A percentile compares a stretch with the other conserved stretches of the same genome.
Evolutionary conservation across 495 filamentous ascomycete genomes (phyloP).

Genomic region (Podospora pseudopauciseta): DNA sequence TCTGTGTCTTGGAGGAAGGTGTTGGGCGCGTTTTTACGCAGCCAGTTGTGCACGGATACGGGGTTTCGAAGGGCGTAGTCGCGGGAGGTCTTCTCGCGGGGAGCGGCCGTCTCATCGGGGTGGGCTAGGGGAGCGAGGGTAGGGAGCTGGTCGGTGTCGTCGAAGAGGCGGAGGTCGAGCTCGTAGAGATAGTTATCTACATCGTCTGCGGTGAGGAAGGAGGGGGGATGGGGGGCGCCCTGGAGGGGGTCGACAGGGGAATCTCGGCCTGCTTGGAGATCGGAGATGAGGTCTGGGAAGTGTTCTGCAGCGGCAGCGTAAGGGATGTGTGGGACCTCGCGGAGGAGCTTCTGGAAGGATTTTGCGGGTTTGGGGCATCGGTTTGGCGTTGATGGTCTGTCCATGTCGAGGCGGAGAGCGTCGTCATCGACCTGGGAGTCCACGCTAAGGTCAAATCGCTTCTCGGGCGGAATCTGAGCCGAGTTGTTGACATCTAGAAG

Average conservation of each 20-base stretch:
- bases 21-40: slow-evolving; percentile 75
- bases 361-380: slow-evolving; percentile 31
- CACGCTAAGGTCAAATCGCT: slow-evolving; percentile 60
- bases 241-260: slow-evolving; percentile 36
- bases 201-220: slow-evolving; percentile 70
- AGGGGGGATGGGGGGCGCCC: slow-evolving; percentile 38
- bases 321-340: slow-evolving; percentile 40
- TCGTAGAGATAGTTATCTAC: slow-evolving; percentile 75
- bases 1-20: slow-evolving; percentile 82
- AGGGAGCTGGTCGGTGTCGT: slow-evolving; percentile 22
- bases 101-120: slow-evolving; percentile 11
- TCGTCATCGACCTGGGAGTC: slow-evolving; percentile 56
- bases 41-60: slow-evolving; percentile 85
- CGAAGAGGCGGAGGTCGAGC: slow-evolving; percentile 58
- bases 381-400: slow-evolving; percentile 26
- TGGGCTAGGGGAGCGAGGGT: slow-evolving; percentile 42
- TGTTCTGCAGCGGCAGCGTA: slow-evolving; percentile 38
- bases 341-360: slow-evolving; percentile 39
- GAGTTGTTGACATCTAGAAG: slow-evolving; percentile 82
- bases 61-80: slow-evolving; percentile 72
- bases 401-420: slow-evolving; percentile 31
- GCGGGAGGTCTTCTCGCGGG: slow-evolving; percentile 29
- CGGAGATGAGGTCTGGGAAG: slow-evolving; percentile 38
- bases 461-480: slow-evolving; percentile 65
- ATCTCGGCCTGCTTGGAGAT: slow-evolving; percentile 39